Conservation (phyloP, 192 early-diverging fungal genomes). For the Mortierella hygrophila region DNA sequence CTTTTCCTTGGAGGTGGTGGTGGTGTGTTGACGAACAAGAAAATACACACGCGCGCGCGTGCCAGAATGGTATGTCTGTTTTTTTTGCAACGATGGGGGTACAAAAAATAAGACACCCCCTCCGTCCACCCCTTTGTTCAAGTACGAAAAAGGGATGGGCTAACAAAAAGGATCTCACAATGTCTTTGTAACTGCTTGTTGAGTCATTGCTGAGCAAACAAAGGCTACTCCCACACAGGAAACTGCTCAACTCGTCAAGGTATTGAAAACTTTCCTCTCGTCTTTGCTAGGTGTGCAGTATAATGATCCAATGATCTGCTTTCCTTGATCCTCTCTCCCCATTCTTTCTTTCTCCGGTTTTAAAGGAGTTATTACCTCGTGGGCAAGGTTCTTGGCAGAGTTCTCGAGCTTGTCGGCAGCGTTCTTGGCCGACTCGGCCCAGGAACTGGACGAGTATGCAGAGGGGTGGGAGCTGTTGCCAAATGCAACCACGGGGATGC, state of each 20-base stretch:
- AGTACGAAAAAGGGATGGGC: background rate
- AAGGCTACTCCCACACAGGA: background rate
- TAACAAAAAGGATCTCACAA: background rate
- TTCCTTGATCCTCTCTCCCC: background rate
- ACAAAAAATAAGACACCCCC: conserved; percentile 1
- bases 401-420: conserved; percentile 45
- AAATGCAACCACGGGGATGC: conserved; percentile 53
- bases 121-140: conserved; percentile 1
- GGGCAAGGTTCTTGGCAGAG: conserved; percentile 27
- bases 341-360: background rate
- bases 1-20: background rate
- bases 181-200: background rate
- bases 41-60: background rate
- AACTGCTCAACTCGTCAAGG: too few relatives aligned
- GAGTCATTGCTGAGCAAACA: background rate
- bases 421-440: conserved; percentile 46
- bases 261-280: too few relatives aligned
- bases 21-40: background rate
- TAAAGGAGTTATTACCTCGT: conserved; percentile 20
- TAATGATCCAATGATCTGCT: too few relatives aligned
- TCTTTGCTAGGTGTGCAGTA: background rate
- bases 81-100: background rate
- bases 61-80: background rate
- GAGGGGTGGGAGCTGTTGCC: conserved; percentile 46
- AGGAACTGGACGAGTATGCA: conserved; percentile 52